Evolutionary conservation across 2,329 filamentous ascomycete species (phyloP), one percentile per base, ranked within the genome.

Genomic region (Cadophora malorum): DNA sequence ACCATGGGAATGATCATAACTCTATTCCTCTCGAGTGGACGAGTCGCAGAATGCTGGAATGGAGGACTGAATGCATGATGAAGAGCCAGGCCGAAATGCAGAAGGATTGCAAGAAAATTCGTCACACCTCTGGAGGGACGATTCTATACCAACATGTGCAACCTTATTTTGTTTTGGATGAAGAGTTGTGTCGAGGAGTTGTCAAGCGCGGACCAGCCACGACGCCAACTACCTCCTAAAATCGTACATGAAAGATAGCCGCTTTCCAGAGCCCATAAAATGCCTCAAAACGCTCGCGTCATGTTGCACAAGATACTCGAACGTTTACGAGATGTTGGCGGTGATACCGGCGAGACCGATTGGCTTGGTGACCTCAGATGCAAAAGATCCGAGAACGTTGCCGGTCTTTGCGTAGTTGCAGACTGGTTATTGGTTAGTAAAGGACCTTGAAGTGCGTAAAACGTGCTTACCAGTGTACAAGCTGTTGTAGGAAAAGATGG

Each of bases 401-500:
- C 87, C 85, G 41, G 66, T 41, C 28, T 41, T 45, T 12, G 50
- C 25, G 31, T 72, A 70, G 59, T 69, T 68, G 61, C 66, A 70
- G 31, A 70, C 67, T 68, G 84, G 63, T 25, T 28, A 35, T 19
- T 72, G 52, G 74, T 80, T 70, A 80, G 76, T 53, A 21, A 19
- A 23, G 16, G 25, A 14, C 49, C 14, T 19, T 45, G 1, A 25
- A n/a, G 19, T 2, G 61, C 2, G 9, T 55, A 59, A 33, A 21
- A 14, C 33, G 80, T 49, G 45, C 88, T 80, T 88, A 92, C 92
- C 93, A 71, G 88, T 82, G 70, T 88, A 85, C 73, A 81, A 83
- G 83, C 97, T 97, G 86, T 97, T 95, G 90, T 93, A 97, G 76
- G 88, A 81, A 47, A 83, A 84, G 82, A 88, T 79, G 25, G 81